Evolutionary conservation across 1,284 basidiomycete genomes (phyloP).

Genomic region (Apiotrichum porosum): DNA sequence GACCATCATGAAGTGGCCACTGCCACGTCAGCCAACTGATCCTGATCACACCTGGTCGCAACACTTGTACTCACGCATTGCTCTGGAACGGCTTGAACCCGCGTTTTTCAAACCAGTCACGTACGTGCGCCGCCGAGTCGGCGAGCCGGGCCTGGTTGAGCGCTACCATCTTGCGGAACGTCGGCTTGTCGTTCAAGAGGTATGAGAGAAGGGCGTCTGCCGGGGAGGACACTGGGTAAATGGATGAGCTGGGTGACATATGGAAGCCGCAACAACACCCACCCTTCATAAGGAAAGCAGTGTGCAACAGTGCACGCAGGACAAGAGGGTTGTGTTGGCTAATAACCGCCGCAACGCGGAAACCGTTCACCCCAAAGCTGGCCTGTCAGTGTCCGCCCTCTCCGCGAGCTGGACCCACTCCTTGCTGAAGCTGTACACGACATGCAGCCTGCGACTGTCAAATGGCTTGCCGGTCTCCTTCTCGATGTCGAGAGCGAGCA

Average conservation of each 20-base stretch:
- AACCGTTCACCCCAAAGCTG: constrained; percentile 50
- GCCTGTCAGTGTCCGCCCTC: constrained; percentile 2
- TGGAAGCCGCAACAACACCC: constrained; percentile 7
- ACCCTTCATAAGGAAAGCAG: constrained; percentile 43
- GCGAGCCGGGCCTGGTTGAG: constrained; percentile 31
- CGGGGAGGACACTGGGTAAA: constrained; percentile 36
- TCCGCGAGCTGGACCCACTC: constrained; percentile 29
- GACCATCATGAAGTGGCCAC: constrained; percentile 19
- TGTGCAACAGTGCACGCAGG: constrained; percentile 41
- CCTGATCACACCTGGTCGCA: background rate
- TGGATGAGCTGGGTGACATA: background rate
- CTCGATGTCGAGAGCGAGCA: constrained; percentile 47
- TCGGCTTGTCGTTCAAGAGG: constrained; percentile 28
- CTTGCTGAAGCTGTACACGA: constrained; percentile 47
- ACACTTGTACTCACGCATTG: constrained; percentile 29
- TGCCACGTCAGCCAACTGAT: background rate
- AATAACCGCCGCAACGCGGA: constrained; percentile 46
- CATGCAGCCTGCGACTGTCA: constrained; percentile 44
- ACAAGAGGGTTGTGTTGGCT: constrained; percentile 47
- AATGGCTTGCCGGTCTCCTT: constrained; percentile 45
- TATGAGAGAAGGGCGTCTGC: constrained; percentile 43
- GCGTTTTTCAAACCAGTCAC: constrained; percentile 37
- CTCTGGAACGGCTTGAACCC: constrained; percentile 36
- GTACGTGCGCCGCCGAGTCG: constrained; percentile 33
- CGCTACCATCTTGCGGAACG: constrained; percentile 27